Conservation (phyloP, 2,329 filamentous ascomycete genomes). For the Fusarium setosum region DNA sequence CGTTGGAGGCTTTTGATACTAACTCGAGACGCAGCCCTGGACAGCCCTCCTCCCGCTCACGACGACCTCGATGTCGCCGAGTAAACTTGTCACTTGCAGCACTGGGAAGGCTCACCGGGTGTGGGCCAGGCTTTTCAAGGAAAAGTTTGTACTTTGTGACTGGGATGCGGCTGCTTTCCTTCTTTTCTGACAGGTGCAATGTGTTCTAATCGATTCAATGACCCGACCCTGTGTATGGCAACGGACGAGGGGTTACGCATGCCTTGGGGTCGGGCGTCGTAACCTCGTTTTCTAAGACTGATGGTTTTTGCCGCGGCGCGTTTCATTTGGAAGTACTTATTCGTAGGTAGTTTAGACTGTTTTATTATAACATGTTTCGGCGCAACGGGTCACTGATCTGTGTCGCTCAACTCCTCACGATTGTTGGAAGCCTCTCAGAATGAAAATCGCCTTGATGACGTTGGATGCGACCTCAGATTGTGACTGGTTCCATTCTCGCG, state of each 20-base stretch:
- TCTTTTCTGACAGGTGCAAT: conserved; percentile 36
- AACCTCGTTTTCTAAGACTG: conserved; percentile 36
- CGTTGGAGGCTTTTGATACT: conserved; percentile 24
- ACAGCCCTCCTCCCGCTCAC: conserved; percentile 84
- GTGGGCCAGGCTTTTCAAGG: conserved; percentile 25
- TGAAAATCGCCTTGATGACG: conserved; percentile 16
- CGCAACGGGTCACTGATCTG: conserved; percentile 34
- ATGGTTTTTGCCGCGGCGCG: conserved; percentile 37
- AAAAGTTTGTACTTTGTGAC: conserved; percentile 40
- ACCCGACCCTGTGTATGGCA: conserved; percentile 32
- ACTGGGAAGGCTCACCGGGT: conserved; percentile 17
- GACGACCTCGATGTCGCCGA: conserved; percentile 98
- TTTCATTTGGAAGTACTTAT: conserved; percentile 42
- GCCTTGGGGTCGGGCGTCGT: conserved; percentile 29
- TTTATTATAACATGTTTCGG: conserved; percentile 40
- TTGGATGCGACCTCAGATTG: conserved; percentile 9
- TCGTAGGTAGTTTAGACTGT: conserved; percentile 45
- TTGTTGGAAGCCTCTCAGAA: neutral
- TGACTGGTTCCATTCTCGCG: conserved; percentile 26
- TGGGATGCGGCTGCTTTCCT: conserved; percentile 34
- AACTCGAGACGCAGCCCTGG: conserved; percentile 62
- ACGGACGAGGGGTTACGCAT: conserved; percentile 36
- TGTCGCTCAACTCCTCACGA: conserved; percentile 6
- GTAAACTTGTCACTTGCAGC: conserved; percentile 49
- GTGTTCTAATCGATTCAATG: conserved; percentile 37